A percentile compares a stretch with the other conserved stretches of the same genome.
Evolutionary conservation across 2,329 filamentous ascomycete species (phyloP).

Genomic region (Arthrobotrys megalospora): DNA sequence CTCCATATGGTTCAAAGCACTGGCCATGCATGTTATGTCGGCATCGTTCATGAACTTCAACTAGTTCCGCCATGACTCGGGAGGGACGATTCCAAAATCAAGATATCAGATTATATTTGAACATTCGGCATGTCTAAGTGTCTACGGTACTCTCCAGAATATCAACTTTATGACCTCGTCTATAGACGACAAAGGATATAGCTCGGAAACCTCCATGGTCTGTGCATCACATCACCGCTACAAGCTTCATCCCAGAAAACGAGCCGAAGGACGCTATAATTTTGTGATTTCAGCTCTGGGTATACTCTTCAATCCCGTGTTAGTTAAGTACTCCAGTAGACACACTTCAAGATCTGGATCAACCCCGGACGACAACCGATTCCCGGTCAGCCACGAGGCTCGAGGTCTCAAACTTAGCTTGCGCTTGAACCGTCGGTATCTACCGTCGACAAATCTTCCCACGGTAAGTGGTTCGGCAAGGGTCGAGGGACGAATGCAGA

Average conservation of each 20-base stretch:
- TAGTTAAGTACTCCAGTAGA: too few species aligned
- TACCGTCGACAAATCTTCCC: conserved; percentile 9
- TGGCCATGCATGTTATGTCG: not conserved
- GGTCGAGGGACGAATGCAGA: not conserved
- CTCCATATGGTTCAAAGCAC: not conserved
- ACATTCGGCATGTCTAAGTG: not conserved
- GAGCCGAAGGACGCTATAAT: too few species aligned
- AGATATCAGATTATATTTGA: not conserved
- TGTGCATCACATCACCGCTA: not conserved
- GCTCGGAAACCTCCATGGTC: conserved; percentile 14
- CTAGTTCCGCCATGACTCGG: not conserved
- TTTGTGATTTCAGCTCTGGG: too few species aligned
- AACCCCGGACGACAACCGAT: conserved; percentile 1
- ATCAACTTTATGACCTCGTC: not conserved
- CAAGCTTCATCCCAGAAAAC: conserved; percentile 6
- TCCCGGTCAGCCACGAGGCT: conserved; percentile 9
- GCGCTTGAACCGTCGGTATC: not conserved
- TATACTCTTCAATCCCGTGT: too few species aligned
- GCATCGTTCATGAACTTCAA: not conserved
- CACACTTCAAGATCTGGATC: conserved; percentile 8
- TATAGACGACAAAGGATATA: not conserved
- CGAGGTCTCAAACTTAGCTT: not conserved
- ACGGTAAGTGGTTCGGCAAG: not conserved
- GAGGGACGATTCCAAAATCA: not conserved
- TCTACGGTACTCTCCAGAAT: conserved; percentile 5